A percentile compares a stretch with the other conserved stretches of the same genome.
These are phyloP conservation scores for Capsicum rhomboideum DNA, from an alignment of 257 asterid genomes.

Conservation along the genomic window DNA sequence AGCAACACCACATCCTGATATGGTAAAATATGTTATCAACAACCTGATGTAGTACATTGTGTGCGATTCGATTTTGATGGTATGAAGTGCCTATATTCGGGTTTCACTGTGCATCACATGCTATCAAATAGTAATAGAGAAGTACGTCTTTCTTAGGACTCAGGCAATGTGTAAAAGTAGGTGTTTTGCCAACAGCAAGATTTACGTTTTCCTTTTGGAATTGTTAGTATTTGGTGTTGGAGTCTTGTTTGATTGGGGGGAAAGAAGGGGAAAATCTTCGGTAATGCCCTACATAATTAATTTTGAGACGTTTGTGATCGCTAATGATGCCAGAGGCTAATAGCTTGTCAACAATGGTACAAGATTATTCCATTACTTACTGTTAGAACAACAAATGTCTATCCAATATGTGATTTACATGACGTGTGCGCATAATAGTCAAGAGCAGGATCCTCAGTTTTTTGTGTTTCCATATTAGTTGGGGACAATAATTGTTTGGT, in stretches of 20 bases:
- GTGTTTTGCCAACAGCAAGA: neutral
- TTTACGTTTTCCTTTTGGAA: neutral
- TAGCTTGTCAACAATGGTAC: neutral
- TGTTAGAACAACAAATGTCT: neutral
- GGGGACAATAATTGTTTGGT: neutral
- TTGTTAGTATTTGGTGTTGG: neutral
- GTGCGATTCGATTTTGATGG: too few relatives aligned
- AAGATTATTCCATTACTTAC: neutral
- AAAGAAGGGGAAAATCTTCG: too few relatives aligned
- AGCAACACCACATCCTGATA: neutral
- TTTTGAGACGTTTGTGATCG: neutral
- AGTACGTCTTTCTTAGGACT: too few relatives aligned
- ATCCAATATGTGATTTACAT: neutral
- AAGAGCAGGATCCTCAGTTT: neutral
- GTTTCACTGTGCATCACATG: too few relatives aligned
- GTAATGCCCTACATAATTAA: neutral
- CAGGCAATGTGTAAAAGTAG: neutral
- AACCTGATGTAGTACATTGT: too few relatives aligned
- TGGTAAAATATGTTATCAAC: neutral
- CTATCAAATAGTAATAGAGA: too few relatives aligned
- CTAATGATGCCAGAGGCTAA: neutral
- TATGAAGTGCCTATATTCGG: too few relatives aligned
- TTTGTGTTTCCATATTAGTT: neutral
- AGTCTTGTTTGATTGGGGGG: neutral
- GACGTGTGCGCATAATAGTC: neutral